Percentiles rank a stretch among this genome's conserved stretches.
Evolutionary conservation across 2,329 filamentous ascomycete species (phyloP).

Genomic region (Pseudovirgaria hyperparasitica): DNA sequence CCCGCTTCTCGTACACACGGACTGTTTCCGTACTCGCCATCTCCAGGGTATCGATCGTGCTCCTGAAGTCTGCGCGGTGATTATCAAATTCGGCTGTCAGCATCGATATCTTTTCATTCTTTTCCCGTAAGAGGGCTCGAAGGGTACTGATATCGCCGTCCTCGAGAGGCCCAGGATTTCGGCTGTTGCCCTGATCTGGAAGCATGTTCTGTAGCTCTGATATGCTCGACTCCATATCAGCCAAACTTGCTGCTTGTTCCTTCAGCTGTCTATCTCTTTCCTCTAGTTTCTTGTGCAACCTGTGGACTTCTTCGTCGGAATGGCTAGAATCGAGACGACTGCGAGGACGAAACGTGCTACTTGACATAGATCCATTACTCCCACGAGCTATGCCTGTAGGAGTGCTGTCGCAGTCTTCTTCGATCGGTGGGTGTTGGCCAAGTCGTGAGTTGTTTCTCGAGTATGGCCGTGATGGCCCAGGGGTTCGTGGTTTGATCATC

Average conservation of each 20-base stretch:
- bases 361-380: constrained; percentile 40
- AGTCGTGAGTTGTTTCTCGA: constrained; percentile 35
- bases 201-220: constrained; percentile 70
- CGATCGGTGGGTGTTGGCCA: constrained; percentile 28
- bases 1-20: constrained; percentile 86
- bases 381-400: constrained; percentile 40
- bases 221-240: constrained; percentile 81
- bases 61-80: constrained; percentile 89
- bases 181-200: constrained; percentile 34
- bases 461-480: constrained; percentile 29
- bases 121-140: constrained; percentile 73
- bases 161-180: constrained; percentile 11
- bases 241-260: constrained; percentile 69
- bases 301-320: constrained; percentile 53
- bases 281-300: constrained; percentile 60
- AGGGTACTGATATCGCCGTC: constrained; percentile 60
- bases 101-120: constrained; percentile 91
- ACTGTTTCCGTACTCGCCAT: constrained; percentile 92
- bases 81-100: constrained; percentile 90
- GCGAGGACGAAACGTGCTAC: constrained; percentile 27
- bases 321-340: constrained; percentile 22
- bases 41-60: constrained; percentile 92
- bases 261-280: constrained; percentile 80
- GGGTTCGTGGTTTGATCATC: constrained; percentile 33
- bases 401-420: constrained; percentile 30